phyloP scores from a whole-genome alignment of 108 stramenopile species.

The Conticribra guillardii region DNA sequence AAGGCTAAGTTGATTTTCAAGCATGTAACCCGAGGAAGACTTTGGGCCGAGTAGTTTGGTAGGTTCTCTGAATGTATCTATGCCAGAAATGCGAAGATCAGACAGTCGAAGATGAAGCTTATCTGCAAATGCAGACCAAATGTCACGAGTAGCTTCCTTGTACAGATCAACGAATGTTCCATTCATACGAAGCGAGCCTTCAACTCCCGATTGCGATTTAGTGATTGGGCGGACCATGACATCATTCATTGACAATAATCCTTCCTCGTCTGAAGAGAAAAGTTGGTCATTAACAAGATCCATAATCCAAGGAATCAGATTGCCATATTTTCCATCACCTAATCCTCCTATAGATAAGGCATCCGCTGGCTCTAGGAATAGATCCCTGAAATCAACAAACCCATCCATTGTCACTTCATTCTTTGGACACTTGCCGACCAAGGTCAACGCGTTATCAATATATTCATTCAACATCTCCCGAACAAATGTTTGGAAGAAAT shows the following conservation, averaged over 20 bases:
- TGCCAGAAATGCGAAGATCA: constrained; percentile 28
- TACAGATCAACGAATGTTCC: constrained; percentile 40
- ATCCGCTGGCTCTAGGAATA: constrained; percentile 43
- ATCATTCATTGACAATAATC: constrained; percentile 65
- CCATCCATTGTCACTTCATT: constrained; percentile 4
- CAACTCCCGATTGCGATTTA: constrained; percentile 57
- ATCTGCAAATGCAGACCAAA: constrained; percentile 51
- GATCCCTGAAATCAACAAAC: constrained; percentile 69
- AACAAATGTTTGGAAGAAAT: constrained; percentile 50
- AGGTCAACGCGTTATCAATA: constrained; percentile 16
- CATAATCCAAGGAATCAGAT: constrained; percentile 49
- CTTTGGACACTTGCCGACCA: constrained; percentile 27
- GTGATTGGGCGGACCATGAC: constrained; percentile 62
- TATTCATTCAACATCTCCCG: constrained; percentile 53
- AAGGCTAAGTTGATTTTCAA: constrained; percentile 44
- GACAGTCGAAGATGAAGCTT: constrained; percentile 37
- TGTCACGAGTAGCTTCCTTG: constrained; percentile 35
- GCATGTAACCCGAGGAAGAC: constrained; percentile 28
- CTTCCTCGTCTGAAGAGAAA: constrained; percentile 56
- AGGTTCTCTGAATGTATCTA: constrained; percentile 45
- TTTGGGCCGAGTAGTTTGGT: constrained; percentile 43
- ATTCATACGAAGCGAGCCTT: constrained; percentile 48
- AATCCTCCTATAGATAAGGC: constrained; percentile 49
- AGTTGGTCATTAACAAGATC: constrained; percentile 47
- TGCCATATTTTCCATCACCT: constrained; percentile 59